Percentiles rank a stretch among this genome's conserved stretches.
phyloP scores from a whole-genome alignment of 202 grass and related monocot genomes.

The Zoysia matrella region DNA sequence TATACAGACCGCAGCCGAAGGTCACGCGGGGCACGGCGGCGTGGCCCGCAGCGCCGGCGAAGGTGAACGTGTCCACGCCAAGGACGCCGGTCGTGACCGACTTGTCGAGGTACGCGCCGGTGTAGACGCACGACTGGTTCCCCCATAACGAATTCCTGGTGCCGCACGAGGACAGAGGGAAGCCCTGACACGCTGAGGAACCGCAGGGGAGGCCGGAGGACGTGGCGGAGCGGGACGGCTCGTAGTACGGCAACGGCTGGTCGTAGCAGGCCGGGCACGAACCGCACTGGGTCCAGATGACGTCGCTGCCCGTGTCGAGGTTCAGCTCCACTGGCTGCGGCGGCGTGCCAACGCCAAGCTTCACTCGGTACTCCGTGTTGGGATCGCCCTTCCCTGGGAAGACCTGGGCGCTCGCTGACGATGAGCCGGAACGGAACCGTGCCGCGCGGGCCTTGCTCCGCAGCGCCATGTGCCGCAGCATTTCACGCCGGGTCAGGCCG shows the following conservation, averaged over 20 bases:
- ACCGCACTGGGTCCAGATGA: slow-evolving; percentile 65
- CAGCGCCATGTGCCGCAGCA: slow-evolving; percentile 39
- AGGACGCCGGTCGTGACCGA: slow-evolving; percentile 21
- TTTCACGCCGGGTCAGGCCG: slow-evolving; percentile 38
- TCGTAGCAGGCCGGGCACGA: slow-evolving; percentile 49
- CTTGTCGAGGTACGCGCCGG: slow-evolving; percentile 23
- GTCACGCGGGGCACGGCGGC: neutral
- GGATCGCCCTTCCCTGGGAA: neutral
- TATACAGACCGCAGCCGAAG: slow-evolving; percentile 56
- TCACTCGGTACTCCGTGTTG: slow-evolving; percentile 54
- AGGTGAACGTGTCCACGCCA: slow-evolving; percentile 23
- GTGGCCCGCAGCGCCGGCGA: neutral
- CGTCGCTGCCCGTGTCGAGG: slow-evolving; percentile 69
- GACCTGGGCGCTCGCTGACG: neutral
- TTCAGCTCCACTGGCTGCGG: slow-evolving; percentile 44
- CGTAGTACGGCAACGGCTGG: slow-evolving; percentile 41
- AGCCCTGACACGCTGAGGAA: neutral
- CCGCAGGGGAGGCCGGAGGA: slow-evolving; percentile 19
- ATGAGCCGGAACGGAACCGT: slow-evolving; percentile 22
- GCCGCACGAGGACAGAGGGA: slow-evolving; percentile 39
- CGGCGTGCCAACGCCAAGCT: slow-evolving; percentile 59
- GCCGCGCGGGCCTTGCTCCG: slow-evolving; percentile 43
- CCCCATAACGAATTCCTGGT: neutral
- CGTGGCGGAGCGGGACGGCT: slow-evolving; percentile 41
- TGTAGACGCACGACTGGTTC: slow-evolving; percentile 38